phyloP scores from a whole-genome alignment of 192 early-diverging fungal genomes.

The Entomortierella chlamydospora region DNA sequence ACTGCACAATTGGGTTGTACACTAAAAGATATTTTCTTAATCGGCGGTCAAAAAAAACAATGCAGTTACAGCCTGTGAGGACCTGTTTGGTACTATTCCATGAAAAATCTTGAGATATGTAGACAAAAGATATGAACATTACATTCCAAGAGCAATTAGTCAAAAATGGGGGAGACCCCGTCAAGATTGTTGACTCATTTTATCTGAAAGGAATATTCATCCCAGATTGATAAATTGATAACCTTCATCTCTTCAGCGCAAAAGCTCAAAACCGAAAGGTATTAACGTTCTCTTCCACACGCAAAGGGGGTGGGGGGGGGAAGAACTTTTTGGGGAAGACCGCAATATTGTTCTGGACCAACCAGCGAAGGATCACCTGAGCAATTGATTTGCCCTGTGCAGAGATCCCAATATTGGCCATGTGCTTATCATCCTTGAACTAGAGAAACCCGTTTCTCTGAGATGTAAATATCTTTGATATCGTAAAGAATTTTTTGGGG shows the following conservation, averaged over 20 bases:
- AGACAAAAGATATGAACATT: too few relatives aligned
- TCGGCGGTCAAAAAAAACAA: too few relatives aligned
- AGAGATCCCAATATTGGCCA: conserved; percentile 65
- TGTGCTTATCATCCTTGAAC: conserved; percentile 57
- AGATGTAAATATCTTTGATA: too few relatives aligned
- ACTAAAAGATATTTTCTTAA: too few relatives aligned
- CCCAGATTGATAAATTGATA: conserved; percentile 55
- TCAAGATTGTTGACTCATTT: conserved; percentile 59
- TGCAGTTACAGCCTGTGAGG: too few relatives aligned
- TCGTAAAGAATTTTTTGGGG: too few relatives aligned
- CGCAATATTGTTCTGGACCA: conserved; percentile 68
- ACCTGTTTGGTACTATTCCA: too few relatives aligned
- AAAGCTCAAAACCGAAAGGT: conserved; percentile 59
- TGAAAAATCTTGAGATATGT: too few relatives aligned
- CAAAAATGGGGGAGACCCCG: conserved; percentile 59
- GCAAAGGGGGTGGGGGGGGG: conserved; percentile 58
- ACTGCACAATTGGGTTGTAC: too few relatives aligned
- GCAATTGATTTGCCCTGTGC: conserved; percentile 66
- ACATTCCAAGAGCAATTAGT: conserved; percentile 19
- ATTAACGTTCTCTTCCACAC: conserved; percentile 68
- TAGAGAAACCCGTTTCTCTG: conserved; percentile 56
- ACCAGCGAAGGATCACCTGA: conserved; percentile 76
- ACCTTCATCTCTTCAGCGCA: conserved; percentile 60
- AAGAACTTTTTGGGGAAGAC: conserved; percentile 85
- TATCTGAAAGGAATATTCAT: conserved; percentile 59